A percentile compares a stretch with the other conserved stretches of the same genome.
Evolutionary conservation across 768 basidiomycete species (phyloP).

Genomic region (Rhizopogon vesiculosus): DNA sequence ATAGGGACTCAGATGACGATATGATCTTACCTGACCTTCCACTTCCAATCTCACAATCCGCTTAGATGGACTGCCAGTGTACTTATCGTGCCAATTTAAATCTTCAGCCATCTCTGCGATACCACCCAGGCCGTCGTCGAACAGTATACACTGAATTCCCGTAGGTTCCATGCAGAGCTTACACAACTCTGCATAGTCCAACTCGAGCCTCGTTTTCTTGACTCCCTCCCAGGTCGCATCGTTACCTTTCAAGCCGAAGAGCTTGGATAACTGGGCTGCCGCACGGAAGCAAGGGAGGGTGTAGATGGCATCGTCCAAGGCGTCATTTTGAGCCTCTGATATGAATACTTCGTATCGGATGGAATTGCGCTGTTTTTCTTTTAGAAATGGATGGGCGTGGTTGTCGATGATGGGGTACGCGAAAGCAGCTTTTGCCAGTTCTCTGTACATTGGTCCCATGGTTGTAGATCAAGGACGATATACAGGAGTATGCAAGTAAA

Average conservation of each 20-base stretch:
- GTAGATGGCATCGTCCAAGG: constrained; percentile 46
- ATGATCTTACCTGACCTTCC: constrained; percentile 56
- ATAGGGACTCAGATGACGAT: not conserved
- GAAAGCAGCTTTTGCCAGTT: constrained; percentile 15
- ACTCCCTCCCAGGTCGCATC: constrained; percentile 54
- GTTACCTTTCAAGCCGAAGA: constrained; percentile 37
- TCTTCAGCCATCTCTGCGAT: constrained; percentile 42
- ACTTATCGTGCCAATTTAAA: constrained; percentile 59
- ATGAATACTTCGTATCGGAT: constrained; percentile 61
- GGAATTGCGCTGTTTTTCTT: constrained; percentile 33
- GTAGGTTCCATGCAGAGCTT: constrained; percentile 46
- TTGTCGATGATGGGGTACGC: constrained; percentile 66
- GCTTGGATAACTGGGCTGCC: constrained; percentile 44
- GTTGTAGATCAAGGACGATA: not conserved
- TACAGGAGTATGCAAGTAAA: not conserved
- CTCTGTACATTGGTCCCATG: constrained; percentile 12
- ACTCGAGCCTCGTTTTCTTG: constrained; percentile 37
- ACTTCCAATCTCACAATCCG: constrained; percentile 67
- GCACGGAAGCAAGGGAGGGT: constrained; percentile 62
- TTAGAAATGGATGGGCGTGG: constrained; percentile 71
- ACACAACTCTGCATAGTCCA: constrained; percentile 58
- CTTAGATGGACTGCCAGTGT: constrained; percentile 47
- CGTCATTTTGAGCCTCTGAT: constrained; percentile 57
- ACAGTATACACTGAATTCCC: constrained; percentile 61
- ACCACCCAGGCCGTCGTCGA: constrained; percentile 69